A percentile compares a stretch with the other conserved stretches of the same genome.
Evolutionary conservation across 2,329 filamentous ascomycete genomes (phyloP).

Genomic region (Epichloe scottii): DNA sequence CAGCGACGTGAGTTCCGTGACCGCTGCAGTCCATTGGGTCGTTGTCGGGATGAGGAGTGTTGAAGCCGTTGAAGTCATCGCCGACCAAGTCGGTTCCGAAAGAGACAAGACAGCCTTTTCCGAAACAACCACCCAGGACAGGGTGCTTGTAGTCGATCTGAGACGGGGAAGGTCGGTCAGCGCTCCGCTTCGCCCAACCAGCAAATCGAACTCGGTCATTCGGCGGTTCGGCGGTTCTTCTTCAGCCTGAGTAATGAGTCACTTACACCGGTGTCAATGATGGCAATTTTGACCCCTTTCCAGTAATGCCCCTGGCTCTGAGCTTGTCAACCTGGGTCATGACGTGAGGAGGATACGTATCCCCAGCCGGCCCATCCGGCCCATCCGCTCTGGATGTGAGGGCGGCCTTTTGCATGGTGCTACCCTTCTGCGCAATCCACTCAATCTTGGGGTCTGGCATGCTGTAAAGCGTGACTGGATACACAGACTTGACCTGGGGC

Average conservation of each 20-base stretch:
- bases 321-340: conserved; percentile 46
- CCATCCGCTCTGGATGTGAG: conserved; percentile 11
- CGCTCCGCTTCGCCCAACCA: background rate
- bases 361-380: conserved; percentile 9
- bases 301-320: conserved; percentile 32
- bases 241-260: too few species aligned
- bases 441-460: conserved; percentile 33
- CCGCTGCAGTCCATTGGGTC: conserved; percentile 45
- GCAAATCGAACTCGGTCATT: background rate
- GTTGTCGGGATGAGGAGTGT: conserved; percentile 29
- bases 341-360: conserved; percentile 36
- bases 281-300: conserved; percentile 38
- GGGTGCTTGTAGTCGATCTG: conserved; percentile 51
- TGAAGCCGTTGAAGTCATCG: conserved; percentile 33
- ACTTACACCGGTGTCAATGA: conserved; percentile 43
- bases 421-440: conserved; percentile 25
- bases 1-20: conserved; percentile 50
- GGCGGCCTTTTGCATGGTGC: conserved; percentile 10
- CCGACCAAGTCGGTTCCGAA: conserved; percentile 47
- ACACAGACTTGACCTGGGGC: conserved; percentile 34
- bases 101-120: conserved; percentile 42
- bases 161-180: background rate
- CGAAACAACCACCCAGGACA: conserved; percentile 52
- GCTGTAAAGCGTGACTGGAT: conserved; percentile 32
- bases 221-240: background rate